phyloP scores from a whole-genome alignment of 2,329 filamentous ascomycete species.

The Nothomitra cinnamomea region DNA sequence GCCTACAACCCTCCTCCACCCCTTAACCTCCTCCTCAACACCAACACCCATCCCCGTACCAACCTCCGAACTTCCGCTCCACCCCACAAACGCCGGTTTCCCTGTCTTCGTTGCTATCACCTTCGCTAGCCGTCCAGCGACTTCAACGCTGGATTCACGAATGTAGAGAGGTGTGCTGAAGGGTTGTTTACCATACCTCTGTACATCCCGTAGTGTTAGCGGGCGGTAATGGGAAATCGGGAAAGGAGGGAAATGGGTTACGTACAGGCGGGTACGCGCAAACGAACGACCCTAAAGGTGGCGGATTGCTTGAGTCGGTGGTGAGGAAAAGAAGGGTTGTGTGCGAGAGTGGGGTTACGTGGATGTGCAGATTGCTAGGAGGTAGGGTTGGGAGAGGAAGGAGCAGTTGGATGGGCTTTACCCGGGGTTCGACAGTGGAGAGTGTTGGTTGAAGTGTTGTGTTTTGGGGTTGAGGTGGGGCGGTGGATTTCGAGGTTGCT shows the following conservation, averaged over 20 bases:
- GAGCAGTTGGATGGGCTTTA: slow-evolving; percentile 34
- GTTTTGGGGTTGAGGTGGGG: not conserved
- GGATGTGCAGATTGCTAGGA: slow-evolving; percentile 39
- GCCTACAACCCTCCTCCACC: slow-evolving; percentile 56
- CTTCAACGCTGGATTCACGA: slow-evolving; percentile 62
- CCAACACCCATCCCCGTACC: slow-evolving; percentile 59
- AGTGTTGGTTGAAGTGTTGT: not conserved
- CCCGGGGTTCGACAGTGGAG: not conserved
- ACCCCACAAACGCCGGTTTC: slow-evolving; percentile 76
- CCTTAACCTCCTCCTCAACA: slow-evolving; percentile 89
- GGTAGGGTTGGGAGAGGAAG: slow-evolving; percentile 39
- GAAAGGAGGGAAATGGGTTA: slow-evolving; percentile 6
- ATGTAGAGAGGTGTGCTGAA: slow-evolving; percentile 64
- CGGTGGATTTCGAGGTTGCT: too few species aligned
- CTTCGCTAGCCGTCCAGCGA: slow-evolving; percentile 70
- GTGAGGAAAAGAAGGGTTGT: slow-evolving; percentile 39
- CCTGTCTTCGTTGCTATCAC: slow-evolving; percentile 56
- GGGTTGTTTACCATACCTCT: slow-evolving; percentile 13
- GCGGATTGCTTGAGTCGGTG: slow-evolving; percentile 21
- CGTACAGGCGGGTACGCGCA: slow-evolving; percentile 82
- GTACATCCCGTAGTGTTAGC: slow-evolving; percentile 29
- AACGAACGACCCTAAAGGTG: slow-evolving; percentile 71
- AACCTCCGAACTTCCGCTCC: slow-evolving; percentile 57
- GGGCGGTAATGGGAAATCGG: not conserved
- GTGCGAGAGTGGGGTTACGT: slow-evolving; percentile 35